These are phyloP conservation scores for Pelargonium fulgidum DNA, from an alignment of 441 rosid species.

Conservation along the genomic window DNA sequence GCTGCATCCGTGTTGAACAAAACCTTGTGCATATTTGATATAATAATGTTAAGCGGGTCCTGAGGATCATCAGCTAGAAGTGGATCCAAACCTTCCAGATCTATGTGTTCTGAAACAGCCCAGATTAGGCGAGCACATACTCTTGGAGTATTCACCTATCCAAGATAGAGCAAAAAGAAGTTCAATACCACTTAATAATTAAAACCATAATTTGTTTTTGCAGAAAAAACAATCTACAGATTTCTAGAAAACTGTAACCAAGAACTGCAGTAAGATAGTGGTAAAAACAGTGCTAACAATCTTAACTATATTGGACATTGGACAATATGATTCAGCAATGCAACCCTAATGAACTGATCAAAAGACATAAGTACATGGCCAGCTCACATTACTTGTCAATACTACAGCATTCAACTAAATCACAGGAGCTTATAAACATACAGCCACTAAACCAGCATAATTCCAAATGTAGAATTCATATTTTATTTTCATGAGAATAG, in stretches of 20 bases:
- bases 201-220: neutral
- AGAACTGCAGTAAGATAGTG: neutral
- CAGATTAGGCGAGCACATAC: slow-evolving; percentile 76
- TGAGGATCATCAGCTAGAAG: slow-evolving; percentile 99
- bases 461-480: neutral
- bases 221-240: neutral
- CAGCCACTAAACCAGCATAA: neutral
- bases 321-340: neutral
- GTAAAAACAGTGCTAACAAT: neutral
- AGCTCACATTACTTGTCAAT: no score
- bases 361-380: no score
- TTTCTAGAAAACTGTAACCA: neutral
- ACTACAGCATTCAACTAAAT: neutral
- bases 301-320: neutral
- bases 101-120: slow-evolving; percentile 90
- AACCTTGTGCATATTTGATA: slow-evolving; percentile 81
- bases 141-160: slow-evolving; percentile 75
- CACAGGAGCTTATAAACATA: neutral
- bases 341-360: no score
- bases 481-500: neutral
- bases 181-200: neutral
- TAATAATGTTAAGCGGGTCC: slow-evolving; percentile 72
- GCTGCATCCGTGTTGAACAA: slow-evolving; percentile 76
- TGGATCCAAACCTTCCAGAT: slow-evolving; percentile 94
- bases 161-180: slow-evolving; percentile 18